These are phyloP conservation scores for Thermochaetoides dissita DNA, from an alignment of 2,329 filamentous ascomycete genomes.

Conservation along the genomic window DNA sequence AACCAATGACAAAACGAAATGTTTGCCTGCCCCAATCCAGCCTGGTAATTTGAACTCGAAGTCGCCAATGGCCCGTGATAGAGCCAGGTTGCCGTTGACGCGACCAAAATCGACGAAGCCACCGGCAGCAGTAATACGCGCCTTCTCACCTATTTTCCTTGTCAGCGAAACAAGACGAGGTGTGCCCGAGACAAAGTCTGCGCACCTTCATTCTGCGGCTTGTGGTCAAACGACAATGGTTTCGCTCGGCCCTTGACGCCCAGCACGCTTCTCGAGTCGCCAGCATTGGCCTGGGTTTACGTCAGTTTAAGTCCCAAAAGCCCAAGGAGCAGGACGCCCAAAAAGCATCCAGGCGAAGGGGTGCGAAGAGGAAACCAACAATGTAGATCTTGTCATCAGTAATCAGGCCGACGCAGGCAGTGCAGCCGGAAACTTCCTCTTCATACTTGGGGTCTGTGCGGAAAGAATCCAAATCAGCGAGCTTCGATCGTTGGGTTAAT, in stretches of 20 bases:
- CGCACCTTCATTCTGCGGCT: constrained; percentile 91
- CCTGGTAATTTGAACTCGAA: constrained; percentile 99
- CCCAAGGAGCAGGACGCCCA: not conserved
- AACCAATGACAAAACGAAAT: too few species aligned
- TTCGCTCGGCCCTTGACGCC: constrained; percentile 96
- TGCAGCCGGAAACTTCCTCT: constrained; percentile 96
- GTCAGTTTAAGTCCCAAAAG: not conserved
- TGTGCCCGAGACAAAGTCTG: constrained; percentile 1
- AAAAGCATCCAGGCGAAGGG: not conserved
- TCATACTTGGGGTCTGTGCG: constrained; percentile 80
- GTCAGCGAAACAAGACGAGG: constrained; percentile 5
- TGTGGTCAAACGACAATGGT: constrained; percentile 97
- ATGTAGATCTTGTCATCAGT: constrained; percentile 87
- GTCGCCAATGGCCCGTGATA: constrained; percentile 94
- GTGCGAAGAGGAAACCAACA: constrained; percentile 44
- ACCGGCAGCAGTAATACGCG: constrained; percentile 85
- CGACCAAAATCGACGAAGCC: constrained; percentile 97
- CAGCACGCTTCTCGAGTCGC: constrained; percentile 86
- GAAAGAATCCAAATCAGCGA: constrained; percentile 7
- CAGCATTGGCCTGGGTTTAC: constrained; percentile 68
- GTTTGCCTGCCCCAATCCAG: too few species aligned
- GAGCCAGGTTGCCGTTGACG: constrained; percentile 92
- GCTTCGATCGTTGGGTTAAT: too few species aligned
- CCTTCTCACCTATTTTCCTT: constrained; percentile 65
- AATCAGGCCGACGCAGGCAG: constrained; percentile 79